Percentiles rank a stretch among this genome's conserved stretches.
phyloP scores from a whole-genome alignment of 805 yeast genomes.

The Candida tibetensis region DNA sequence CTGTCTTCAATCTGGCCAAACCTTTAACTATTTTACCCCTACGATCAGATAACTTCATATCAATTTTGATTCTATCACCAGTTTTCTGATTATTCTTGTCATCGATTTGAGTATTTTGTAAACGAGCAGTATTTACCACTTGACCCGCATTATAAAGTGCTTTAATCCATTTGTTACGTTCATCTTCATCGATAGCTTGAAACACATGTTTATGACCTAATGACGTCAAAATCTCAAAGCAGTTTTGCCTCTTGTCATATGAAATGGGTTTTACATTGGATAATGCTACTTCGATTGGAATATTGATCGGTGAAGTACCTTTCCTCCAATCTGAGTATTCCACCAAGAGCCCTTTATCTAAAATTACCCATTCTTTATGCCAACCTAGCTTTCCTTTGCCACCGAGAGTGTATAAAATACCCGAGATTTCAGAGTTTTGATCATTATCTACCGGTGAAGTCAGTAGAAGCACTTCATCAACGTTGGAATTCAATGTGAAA shows the following conservation, averaged over 20 bases:
- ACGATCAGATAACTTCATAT: not conserved
- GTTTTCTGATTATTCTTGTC: not conserved
- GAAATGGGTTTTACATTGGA: conserved; percentile 55
- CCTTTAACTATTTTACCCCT: not conserved
- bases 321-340: conserved; percentile 82
- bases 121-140: conserved; percentile 27
- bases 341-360: conserved; percentile 61
- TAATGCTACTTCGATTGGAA: conserved; percentile 68
- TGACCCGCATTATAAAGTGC: conserved; percentile 60
- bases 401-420: conserved; percentile 55
- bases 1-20: conserved; percentile 1
- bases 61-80: not conserved
- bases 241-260: conserved; percentile 48
- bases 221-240: conserved; percentile 77
- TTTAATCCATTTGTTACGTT: conserved; percentile 65
- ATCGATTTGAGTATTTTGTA: not conserved
- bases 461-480: not conserved
- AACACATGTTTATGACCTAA: conserved; percentile 62
- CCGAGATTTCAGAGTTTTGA: conserved; percentile 36
- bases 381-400: conserved; percentile 67
- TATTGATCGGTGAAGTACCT: conserved; percentile 57
- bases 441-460: conserved; percentile 4
- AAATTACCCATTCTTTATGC: conserved; percentile 87
- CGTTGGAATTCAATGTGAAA: conserved; percentile 16
- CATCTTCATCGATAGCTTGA: conserved; percentile 70